Evolutionary conservation across 1,139 yeast species (phyloP), one percentile per base, ranked within the genome.

Genomic region (Candida gigantensis): DNA sequence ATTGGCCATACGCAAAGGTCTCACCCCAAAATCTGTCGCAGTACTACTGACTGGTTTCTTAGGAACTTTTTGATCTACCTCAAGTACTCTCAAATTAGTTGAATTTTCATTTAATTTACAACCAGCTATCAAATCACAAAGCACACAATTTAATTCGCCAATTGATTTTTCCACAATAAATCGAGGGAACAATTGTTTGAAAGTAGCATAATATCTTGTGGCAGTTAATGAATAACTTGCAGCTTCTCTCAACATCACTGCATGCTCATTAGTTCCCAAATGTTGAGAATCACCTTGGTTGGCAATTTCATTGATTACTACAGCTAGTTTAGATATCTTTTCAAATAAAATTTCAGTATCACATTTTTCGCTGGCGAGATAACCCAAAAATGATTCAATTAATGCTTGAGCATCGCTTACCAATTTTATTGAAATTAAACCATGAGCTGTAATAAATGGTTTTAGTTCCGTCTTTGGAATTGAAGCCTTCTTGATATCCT

Each of bases 171-270:
- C 87, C 26, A 90, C 71, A 7, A 89, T 74, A 24, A 85, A 67
- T 39, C 74, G 74, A 1, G 97, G 97, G 36, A 88, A 63, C 10
- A 86, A 53, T 6, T 74, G 74, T 5, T 76, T 68, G 44, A 85
- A 81, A 5, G 80, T 65, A 1, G 87, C 80, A 57, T 70, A 86
- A 55, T 88, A 88, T 51, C 96, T 74, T 0, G 95, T 77, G 0
- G 92, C 77, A 4, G 96, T 81, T 34, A 90, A 78, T 1, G 84
- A 75, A 61, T 84, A 89, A 19, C 89, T 80, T 10, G 86, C 77
- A 0, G 95, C 74, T 34, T 84, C 85, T 40, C 87, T 76, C 11
- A 84, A 70, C 31, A 79, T 58, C 4, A 58, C 46, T 1, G 71
- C 46, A 50, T 62, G 43, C 51, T 64, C 60, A 56, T 64, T 52